phyloP scores from a whole-genome alignment of 371 early-diverging fungal species.

The Fennellomyces sp. region DNA sequence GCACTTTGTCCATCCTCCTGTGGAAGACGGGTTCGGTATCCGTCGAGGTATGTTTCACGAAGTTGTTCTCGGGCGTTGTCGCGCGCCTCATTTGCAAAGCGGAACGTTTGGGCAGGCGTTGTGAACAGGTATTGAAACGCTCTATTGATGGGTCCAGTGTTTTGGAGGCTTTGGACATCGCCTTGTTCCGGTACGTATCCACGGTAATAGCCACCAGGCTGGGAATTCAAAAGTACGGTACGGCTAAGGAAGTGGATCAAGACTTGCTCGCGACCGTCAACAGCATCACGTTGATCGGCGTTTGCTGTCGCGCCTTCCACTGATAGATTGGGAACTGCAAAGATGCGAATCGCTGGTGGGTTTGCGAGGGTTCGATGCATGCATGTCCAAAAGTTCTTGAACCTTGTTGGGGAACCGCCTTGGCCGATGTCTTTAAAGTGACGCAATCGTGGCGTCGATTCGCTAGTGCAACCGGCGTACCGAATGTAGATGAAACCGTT shows the following conservation, averaged over 20 bases:
- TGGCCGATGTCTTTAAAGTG: not conserved
- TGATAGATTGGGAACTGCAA: not conserved
- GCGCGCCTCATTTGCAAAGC: not conserved
- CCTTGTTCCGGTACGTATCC: not conserved
- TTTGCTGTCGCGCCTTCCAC: not conserved
- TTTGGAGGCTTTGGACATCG: not conserved
- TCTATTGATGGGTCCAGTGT: not conserved
- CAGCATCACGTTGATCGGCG: not conserved
- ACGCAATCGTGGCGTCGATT: not conserved
- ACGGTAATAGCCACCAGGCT: conserved; percentile 2
- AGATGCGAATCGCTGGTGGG: not conserved
- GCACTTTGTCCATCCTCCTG: not conserved
- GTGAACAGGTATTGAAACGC: not conserved
- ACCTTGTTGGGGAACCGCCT: not conserved
- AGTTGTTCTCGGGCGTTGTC: not conserved
- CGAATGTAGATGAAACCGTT: not conserved
- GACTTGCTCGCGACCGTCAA: not conserved
- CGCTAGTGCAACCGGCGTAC: conserved; percentile 2
- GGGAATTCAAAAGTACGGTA: not conserved
- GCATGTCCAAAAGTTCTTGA: not conserved
- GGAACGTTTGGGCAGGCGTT: not conserved
- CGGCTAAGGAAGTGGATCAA: conserved; percentile 4
- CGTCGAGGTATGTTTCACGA: not conserved
- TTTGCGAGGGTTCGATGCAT: not conserved
- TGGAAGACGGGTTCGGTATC: not conserved